A percentile compares a stretch with the other conserved stretches of the same genome.
phyloP scores from a whole-genome alignment of 495 filamentous ascomycete genomes.

The Lophiostoma macrostomum region DNA sequence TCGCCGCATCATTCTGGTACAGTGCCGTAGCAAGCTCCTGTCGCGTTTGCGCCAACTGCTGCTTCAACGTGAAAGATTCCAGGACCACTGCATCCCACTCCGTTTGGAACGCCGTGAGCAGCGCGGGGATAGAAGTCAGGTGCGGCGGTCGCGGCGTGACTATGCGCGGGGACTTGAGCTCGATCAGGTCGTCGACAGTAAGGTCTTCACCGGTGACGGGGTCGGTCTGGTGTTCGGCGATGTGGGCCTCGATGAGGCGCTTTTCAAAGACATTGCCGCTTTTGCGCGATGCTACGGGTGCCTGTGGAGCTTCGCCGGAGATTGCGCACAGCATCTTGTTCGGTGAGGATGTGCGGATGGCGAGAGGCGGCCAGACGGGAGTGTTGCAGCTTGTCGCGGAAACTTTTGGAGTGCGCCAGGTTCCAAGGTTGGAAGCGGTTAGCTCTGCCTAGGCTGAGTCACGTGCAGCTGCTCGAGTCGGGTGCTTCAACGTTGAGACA shows the following conservation, averaged over 20 bases:
- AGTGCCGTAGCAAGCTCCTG: conserved; percentile 91
- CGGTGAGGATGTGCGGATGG: not conserved
- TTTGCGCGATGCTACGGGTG: conserved; percentile 90
- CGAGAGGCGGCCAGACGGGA: too few species aligned
- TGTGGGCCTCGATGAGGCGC: conserved; percentile 90
- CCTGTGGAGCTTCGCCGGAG: conserved; percentile 93
- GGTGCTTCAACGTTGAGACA: too few species aligned
- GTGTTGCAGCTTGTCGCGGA: not conserved
- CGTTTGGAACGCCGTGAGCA: conserved; percentile 94
- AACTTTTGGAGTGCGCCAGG: too few species aligned
- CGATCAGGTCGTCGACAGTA: conserved; percentile 78
- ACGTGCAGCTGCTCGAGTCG: too few species aligned
- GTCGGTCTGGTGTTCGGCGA: conserved; percentile 89
- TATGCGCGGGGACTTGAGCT: conserved; percentile 75
- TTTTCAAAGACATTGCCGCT: conserved; percentile 92
- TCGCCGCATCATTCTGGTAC: conserved; percentile 94
- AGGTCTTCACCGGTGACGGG: conserved; percentile 89
- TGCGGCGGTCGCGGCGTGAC: conserved; percentile 89
- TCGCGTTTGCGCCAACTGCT: conserved; percentile 82
- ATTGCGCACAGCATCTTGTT: conserved; percentile 53
- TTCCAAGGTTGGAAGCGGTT: too few species aligned
- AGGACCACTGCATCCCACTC: conserved; percentile 95
- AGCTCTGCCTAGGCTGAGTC: too few species aligned
- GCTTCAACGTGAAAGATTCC: conserved; percentile 82
- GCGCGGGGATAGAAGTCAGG: conserved; percentile 93